Conservation (phyloP, 2,329 filamentous ascomycete genomes). For the Phyllosticta ampelicida region DNA sequence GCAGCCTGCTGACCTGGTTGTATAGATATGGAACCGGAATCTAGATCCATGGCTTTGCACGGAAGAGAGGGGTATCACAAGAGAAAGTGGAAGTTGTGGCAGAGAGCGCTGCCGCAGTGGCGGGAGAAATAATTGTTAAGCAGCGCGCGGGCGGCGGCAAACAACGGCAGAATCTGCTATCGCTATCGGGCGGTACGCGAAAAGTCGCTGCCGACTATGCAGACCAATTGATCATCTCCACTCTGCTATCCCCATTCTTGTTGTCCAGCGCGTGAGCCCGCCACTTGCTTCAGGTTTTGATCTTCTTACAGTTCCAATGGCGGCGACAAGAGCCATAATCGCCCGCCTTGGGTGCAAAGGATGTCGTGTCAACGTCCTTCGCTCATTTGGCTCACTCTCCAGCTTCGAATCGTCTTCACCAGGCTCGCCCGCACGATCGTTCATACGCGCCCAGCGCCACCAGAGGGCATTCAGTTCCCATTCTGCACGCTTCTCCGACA, state of each 20-base stretch:
- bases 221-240: background rate
- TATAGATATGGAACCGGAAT: conserved; percentile 27
- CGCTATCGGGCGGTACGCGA: background rate
- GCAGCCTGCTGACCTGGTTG: conserved; percentile 29
- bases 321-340: conserved; percentile 15
- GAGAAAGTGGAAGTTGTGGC: background rate
- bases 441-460: background rate
- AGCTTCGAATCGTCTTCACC: background rate
- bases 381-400: conserved; percentile 1
- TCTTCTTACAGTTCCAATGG: conserved; percentile 14
- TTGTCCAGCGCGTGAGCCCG: background rate
- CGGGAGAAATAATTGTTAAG: conserved; percentile 7
- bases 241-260: background rate
- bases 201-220: background rate
- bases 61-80: conserved; percentile 3
- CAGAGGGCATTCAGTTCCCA: conserved; percentile 2
- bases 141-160: background rate
- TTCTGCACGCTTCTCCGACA: conserved; percentile 3
- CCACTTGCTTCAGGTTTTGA: background rate
- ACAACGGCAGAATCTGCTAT: conserved; percentile 5
- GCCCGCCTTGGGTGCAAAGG: conserved; percentile 19
- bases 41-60: conserved; percentile 28
- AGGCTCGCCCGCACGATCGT: background rate
- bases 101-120: background rate
- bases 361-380: conserved; percentile 12